Percentiles rank a stretch among this genome's conserved stretches.
Evolutionary conservation across 257 asterid genomes (phyloP).

Genomic region (Capsicum rhomboideum): DNA sequence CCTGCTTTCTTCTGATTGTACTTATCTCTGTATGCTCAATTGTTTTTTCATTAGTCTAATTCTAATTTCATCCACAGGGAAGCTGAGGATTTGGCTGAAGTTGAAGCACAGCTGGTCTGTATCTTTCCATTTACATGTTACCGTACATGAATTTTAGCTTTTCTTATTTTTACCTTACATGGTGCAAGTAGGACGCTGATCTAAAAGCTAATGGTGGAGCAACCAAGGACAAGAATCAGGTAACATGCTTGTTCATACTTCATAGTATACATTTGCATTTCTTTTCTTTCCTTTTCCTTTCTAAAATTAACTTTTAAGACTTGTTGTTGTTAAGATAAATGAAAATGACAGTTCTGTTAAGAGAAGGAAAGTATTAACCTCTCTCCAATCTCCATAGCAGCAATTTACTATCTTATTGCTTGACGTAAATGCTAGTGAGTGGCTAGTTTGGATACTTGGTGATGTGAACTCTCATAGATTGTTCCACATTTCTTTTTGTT

Average conservation of each 20-base stretch:
- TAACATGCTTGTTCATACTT: background rate
- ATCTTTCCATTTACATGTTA: background rate
- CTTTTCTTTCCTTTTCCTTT: background rate
- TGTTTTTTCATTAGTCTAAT: background rate
- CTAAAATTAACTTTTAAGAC: background rate
- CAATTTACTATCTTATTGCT: background rate
- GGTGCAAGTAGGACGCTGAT: slow-evolving; percentile 59
- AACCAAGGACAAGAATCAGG: slow-evolving; percentile 47
- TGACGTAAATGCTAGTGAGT: background rate
- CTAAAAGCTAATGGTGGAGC: slow-evolving; percentile 48
- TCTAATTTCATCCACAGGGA: slow-evolving; percentile 42
- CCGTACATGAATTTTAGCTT: slow-evolving; percentile 4
- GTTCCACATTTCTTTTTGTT: background rate
- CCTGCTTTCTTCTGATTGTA: background rate
- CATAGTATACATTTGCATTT: background rate
- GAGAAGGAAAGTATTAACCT: background rate
- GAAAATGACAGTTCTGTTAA: background rate
- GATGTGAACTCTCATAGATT: background rate
- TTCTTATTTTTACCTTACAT: slow-evolving; percentile 18
- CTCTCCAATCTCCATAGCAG: background rate
- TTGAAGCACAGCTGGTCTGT: slow-evolving; percentile 88
- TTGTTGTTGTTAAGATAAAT: background rate
- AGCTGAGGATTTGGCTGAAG: slow-evolving; percentile 76
- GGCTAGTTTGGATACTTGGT: background rate
- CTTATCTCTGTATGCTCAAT: background rate